Evolutionary conservation across 805 yeast species (phyloP), one percentile per base, ranked within the genome.

Genomic region (Saturnispora saitoi): DNA sequence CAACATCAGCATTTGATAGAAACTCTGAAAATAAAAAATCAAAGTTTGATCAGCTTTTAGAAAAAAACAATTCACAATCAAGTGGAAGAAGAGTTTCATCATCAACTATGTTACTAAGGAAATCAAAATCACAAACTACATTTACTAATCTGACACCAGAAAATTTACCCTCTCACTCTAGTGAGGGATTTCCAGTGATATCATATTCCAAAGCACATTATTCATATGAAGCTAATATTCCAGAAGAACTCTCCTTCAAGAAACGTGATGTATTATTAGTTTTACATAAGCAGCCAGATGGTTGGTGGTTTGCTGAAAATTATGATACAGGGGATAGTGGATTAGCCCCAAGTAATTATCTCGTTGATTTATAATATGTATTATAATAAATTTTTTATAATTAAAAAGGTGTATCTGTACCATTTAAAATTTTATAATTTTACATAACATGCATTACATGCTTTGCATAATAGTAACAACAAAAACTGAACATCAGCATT

Each of bases 261-360:
- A 78, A 78, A 57, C 78, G 76, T 49, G 86, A 81, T 53, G 57
- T 72, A 3, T 59, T 81, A 43, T 64, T 77, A 48, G 75, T 81
- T 3, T 56, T 79, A 15, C 71, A 70, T 41, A 75, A 69, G 70
- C 85, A 80, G 59, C 81, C 80, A 20, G 87, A 81, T 55, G 85
- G 85, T 1, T 81, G 87, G 87, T 81, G 87, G 87, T 80, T 77
- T 56, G 80, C 78, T 30, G 87, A 81, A 55, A 77, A 78, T 19
- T 50, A 72, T 31, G 69, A 70, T 32, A 63, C 69, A 10, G 68
- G 68, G 2, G 66, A 65, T 30, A 61, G 72, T 14, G 87, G 87
- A 2, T 68, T 80, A 31, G 86, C 83, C 3, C 86, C 87, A 34
- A 76, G 83, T 56, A 81, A 81, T 56, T 81, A 73, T 51, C 56